These are phyloP conservation scores for Podospora bellae-mahoneyi DNA, from an alignment of 495 filamentous ascomycete species.

Conservation along the genomic window DNA sequence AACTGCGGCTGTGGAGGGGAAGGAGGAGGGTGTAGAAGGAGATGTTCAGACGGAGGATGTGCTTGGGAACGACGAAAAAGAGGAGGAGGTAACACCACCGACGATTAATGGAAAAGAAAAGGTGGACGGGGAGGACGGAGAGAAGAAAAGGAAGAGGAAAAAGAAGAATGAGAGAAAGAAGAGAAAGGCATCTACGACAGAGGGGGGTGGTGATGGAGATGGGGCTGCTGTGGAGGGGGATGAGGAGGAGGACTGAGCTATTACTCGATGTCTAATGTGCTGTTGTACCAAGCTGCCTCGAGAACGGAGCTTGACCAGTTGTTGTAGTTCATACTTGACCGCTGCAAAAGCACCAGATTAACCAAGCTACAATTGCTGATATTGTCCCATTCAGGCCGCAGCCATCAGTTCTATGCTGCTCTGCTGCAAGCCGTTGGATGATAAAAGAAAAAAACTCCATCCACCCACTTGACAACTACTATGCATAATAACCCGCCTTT, in stretches of 20 bases:
- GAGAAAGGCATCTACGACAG: not conserved
- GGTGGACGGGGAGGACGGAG: not conserved
- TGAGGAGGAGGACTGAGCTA: not conserved
- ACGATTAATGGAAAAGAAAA: not conserved
- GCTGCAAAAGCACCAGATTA: not conserved
- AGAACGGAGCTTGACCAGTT: no score
- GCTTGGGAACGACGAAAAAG: no score
- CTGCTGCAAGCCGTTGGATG: not conserved
- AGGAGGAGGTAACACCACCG: not conserved
- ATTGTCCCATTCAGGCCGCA: not conserved
- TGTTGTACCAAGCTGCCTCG: not conserved
- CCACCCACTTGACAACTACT: not conserved
- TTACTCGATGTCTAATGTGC: not conserved
- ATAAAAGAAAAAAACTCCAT: not conserved
- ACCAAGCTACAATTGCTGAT: not conserved
- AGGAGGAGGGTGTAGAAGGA: not conserved
- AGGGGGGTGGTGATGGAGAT: not conserved
- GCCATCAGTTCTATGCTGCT: not conserved
- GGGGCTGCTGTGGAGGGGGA: not conserved
- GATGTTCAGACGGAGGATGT: no score
- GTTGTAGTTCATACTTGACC: no score
- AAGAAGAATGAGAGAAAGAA: not conserved
- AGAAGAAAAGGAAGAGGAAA: conserved; percentile 3
- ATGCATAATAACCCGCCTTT: not conserved
- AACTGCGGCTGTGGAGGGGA: not conserved